Evolutionary conservation across 108 stramenopile species (phyloP), one percentile per base, ranked within the genome.

Genomic region (Cyclotella atomus): DNA sequence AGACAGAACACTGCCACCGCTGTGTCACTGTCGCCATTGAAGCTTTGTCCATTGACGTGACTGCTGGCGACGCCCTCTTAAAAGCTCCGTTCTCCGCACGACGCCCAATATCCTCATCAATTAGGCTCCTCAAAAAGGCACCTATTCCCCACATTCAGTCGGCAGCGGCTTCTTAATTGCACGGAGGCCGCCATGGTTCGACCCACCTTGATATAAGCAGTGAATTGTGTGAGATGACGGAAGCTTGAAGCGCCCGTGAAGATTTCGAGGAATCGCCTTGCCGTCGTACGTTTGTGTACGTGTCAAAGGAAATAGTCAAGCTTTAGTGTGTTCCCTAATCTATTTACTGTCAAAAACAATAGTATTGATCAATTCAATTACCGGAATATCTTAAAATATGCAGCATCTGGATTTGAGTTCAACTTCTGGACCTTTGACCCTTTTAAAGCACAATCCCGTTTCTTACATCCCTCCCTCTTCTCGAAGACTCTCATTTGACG

Each of bases 171-270:
- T 17, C 2, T 6, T 43, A 17, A 19, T 30, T 30, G 3, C 17
- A 33, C 28, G 15, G 17, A 33, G 20, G 59, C 59, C 59, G 28
- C 59, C 59, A 36, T 36, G 59, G 59, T 59, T 36, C 30, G 3
- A 35, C 59, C 24, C 59, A 59, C 59, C 59, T 53, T 23, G 24
- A 53, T 45, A 53, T n/a, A 50, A 20, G 19, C 52, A 53, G 52
- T 23, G 52, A 53, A 53, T 53, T 53, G 23, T 53, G 52, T 19
- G 23, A 19, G 21, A 24, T 1, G 21, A 23, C 52, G 52, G 52
- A 1, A 23, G 23, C 52, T 53, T 23, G 52, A 23, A 19, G 21
- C 45, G 45, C 45, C n/a, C 2, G n/a, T 23, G 52, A 53, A 53
- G 52, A 53, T 53, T 23, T 41, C 10, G 19, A 5, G 52, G 21